Evolutionary conservation across 371 early-diverging fungal species (phyloP), one percentile per base, ranked within the genome.

Genomic region (Nematocida parisii): DNA sequence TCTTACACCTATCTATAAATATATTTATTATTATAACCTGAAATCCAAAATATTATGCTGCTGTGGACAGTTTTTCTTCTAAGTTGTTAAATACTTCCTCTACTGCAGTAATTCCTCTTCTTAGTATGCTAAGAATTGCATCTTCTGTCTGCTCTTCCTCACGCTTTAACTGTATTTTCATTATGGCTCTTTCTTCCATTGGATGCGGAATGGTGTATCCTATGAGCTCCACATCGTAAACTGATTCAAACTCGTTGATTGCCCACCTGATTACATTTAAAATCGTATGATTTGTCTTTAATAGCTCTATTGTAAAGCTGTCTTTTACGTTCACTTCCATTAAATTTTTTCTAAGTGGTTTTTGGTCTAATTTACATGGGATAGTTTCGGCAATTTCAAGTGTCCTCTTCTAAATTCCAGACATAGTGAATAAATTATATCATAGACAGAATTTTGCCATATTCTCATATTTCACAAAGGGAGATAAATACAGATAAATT

Each of bases 121-220:
- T 6, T 5, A 77, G 44, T 7, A 77, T 60, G 45, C 46, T 39
- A 9, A 77, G 18, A 42, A 77, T 77, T 50, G 81, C 71, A 11
- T 56, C 40, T 57, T 71, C 68, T 13, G 27, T 84, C 57, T 87
- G 87, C 13, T 50, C 13, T 1, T 75, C 33, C 45, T 83, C 80
- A 22, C 84, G 42, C 70, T 66, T 75, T 39, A 84, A 73, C 73
- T 98, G 98, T 70, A 98, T 92, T 61, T 96, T 92, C 66, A 98
- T 71, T 84, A 96, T 90, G 75, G 93, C 90, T 83, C 92, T 91
- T 75, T 90, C 90, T 87, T 96, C 97, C 44, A 96, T 94, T 54
- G 99, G 99, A 87, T 98, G 99, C n/a, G 99, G 98, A 71, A 97
- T 92, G 33, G 95, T 92, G 88, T 98, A 98, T 58, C 95, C 97